phyloP scores from a whole-genome alignment of 169 alveolate genomes.

The Amoebophrya sp. region DNA sequence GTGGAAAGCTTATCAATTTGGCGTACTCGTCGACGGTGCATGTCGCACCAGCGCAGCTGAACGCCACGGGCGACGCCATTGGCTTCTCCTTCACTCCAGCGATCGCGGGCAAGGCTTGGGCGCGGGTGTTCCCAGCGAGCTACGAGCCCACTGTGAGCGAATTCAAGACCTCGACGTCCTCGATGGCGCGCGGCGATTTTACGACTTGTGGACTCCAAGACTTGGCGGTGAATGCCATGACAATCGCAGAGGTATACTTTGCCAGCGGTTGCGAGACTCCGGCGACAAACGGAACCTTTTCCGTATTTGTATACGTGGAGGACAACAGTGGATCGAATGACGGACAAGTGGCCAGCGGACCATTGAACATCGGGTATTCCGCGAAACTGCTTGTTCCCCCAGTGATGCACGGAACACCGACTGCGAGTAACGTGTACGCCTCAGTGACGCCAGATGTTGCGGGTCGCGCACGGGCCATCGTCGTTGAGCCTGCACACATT shows the following conservation, averaged over 20 bases:
- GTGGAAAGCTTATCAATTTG: not conserved
- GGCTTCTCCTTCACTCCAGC: not conserved
- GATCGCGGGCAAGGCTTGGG: not conserved
- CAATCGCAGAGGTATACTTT: not conserved
- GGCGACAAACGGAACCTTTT: not conserved
- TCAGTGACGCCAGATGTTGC: not conserved
- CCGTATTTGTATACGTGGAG: not conserved
- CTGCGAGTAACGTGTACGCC: not conserved
- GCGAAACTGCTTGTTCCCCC: not conserved
- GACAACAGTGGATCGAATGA: not conserved
- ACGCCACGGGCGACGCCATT: not conserved
- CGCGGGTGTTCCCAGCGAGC: not conserved
- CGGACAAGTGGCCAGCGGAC: not conserved
- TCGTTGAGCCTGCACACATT: not conserved
- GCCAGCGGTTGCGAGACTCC: not conserved
- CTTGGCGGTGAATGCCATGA: not conserved
- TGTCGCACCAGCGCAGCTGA: not conserved
- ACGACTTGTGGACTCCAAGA: not conserved
- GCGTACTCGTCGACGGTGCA: conserved; percentile 13
- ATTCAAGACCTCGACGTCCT: not conserved
- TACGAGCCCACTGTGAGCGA: not conserved
- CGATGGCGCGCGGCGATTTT: not conserved
- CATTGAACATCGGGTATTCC: not conserved
- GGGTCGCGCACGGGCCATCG: conserved; percentile 8
- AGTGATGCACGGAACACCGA: conserved; percentile 12